Base-by-base conservation (phyloP, 345 rosid species). In the Citrus cavaleriei region DNA sequence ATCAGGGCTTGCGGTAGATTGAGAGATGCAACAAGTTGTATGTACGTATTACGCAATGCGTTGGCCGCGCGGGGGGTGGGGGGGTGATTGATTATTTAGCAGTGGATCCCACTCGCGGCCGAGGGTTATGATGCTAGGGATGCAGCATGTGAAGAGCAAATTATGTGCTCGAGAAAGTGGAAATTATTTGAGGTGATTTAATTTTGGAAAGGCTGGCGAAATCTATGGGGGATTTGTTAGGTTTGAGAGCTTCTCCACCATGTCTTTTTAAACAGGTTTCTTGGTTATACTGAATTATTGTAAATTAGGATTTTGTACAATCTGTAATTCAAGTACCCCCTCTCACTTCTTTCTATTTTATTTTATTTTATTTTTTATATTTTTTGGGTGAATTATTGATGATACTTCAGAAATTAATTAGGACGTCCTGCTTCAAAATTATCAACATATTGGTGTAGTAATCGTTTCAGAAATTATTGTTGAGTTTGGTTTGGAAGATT, bases 41-140 rank as follows among this genome's bases (percentile, higher is more conserved):
- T 42, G 16, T 42, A 3, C 0, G 4, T 3, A 8, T 42, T 2
- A 42, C 51, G 16, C 51, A 12, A 42, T 10, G 16, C 51, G 51
- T 46, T 12, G 51, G 51, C 51, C 51, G 51, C 51, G 51, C 51
- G 51, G 51, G 0, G 18, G 51, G 51, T 27, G 8, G 38, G 9
- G 42, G 42, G 10, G 42, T 38, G 42, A 38, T 38, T 38, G 24
- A 72, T n/a, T 30, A 13, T 19, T 30, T n/a, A 12, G 28, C 12
- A 24, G 18, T 10, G 49, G 37, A n/a, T 76, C 78, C 78, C 71
- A 76, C 63, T 22, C 63, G 16, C 62, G 77, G 78, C 60, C 34
- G 24, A 4, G 38, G 34, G 5, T 25, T 25, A 60, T 13, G 51
- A 46, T 13, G 67, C 57, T n/a, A 37, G 38, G 35, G 24, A 40